phyloP scores from a whole-genome alignment of 805 yeast genomes.

The Candida vartiovaarae region DNA sequence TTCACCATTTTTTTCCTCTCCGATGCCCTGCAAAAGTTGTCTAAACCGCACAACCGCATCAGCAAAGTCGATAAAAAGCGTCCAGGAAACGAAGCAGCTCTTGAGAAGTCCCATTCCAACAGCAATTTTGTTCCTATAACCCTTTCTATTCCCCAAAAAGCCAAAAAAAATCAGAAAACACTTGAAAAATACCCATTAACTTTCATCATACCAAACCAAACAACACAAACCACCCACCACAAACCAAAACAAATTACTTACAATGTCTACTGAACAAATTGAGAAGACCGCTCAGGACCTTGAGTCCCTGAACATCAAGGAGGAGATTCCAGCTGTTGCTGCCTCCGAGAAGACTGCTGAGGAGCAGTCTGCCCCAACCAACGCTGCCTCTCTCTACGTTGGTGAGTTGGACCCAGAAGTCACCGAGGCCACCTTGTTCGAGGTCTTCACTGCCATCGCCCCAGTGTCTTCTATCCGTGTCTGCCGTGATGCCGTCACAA shows the following conservation, averaged over 20 bases:
- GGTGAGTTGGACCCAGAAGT: slow-evolving; percentile 94
- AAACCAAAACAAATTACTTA: slow-evolving; percentile 21
- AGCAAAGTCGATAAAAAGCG: too few species aligned
- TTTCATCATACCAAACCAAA: slow-evolving; percentile 1
- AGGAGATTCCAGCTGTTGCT: slow-evolving; percentile 14
- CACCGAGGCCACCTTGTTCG: slow-evolving; percentile 90
- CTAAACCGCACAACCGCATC: too few species aligned
- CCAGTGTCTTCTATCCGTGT: slow-evolving; percentile 96
- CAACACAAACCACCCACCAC: background rate
- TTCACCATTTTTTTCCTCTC: slow-evolving; percentile 1
- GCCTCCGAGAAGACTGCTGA: slow-evolving; percentile 2
- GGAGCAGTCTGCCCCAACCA: slow-evolving; percentile 22
- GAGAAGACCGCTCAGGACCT: slow-evolving; percentile 40
- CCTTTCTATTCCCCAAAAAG: slow-evolving; percentile 6
- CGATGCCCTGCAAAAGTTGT: background rate
- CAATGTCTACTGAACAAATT: slow-evolving; percentile 33
- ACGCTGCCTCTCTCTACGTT: slow-evolving; percentile 70
- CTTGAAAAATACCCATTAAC: slow-evolving; percentile 3
- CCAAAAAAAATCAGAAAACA: slow-evolving; percentile 21
- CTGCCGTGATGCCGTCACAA: slow-evolving; percentile 96
- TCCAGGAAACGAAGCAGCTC: background rate
- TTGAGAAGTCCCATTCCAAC: background rate
- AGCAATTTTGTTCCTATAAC: background rate
- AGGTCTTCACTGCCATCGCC: slow-evolving; percentile 90
- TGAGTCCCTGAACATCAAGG: slow-evolving; percentile 40